phyloP scores from a whole-genome alignment of 2,329 filamentous ascomycete genomes.

The Xylaria sp. region DNA sequence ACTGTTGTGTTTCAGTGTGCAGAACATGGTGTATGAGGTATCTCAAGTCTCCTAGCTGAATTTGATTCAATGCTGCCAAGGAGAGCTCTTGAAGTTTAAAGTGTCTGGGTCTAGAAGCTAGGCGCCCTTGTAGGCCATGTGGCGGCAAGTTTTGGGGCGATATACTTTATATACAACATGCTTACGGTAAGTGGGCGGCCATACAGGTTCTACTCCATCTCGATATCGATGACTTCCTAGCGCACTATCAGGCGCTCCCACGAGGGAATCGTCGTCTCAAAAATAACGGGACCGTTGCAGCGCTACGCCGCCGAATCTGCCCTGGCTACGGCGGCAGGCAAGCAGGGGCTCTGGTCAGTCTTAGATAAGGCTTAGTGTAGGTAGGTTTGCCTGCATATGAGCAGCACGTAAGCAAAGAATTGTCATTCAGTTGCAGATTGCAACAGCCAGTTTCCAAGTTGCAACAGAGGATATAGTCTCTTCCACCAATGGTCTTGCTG shows the following conservation, averaged over 20 bases:
- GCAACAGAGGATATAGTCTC: conserved; percentile 26
- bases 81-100: conserved; percentile 20
- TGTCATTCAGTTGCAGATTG: conserved; percentile 37
- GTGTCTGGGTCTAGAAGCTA: conserved; percentile 27
- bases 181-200: conserved; percentile 17
- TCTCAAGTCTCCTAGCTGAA: not conserved
- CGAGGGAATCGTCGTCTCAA: conserved; percentile 28
- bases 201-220: conserved; percentile 20
- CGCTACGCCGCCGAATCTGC: conserved; percentile 8
- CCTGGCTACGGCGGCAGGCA: conserved; percentile 32
- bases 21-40: conserved; percentile 30
- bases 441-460: conserved; percentile 28
- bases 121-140: conserved; percentile 28
- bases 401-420: conserved; percentile 31
- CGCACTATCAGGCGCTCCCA: conserved; percentile 19
- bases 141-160: conserved; percentile 25
- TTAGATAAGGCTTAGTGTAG: conserved; percentile 36
- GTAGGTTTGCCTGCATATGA: conserved; percentile 17
- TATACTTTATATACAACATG: conserved; percentile 30
- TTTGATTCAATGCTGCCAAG: conserved; percentile 17
- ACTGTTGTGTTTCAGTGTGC: conserved; percentile 36
- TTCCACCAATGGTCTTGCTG: conserved; percentile 17
- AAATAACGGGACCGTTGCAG: conserved; percentile 19
- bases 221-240: conserved; percentile 3
- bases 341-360: conserved; percentile 19